Evolutionary conservation across 2,329 filamentous ascomycete species (phyloP), one percentile per base, ranked within the genome.

Genomic region (Coniosporium tulheliwenetii): DNA sequence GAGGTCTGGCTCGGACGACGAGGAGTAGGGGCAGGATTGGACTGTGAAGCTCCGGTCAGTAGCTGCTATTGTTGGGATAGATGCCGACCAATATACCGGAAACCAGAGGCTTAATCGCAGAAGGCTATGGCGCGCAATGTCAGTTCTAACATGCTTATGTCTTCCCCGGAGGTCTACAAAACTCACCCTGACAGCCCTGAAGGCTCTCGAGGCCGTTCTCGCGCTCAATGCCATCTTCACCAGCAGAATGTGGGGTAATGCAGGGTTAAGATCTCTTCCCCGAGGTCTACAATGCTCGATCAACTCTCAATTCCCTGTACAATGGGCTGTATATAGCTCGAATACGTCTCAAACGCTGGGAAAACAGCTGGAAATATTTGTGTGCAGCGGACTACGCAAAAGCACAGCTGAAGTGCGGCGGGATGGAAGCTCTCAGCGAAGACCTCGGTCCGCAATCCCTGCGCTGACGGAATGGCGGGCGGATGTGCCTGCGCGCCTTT

Each of bases 1-100:
- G 56, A 98, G 77, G 57, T 89, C 83, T 44, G 83, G 84, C 62
- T 96, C 89, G 43, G 83, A 71, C 39, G 77, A 71, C 36, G 83
- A 77, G 48, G 81, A 77, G 66, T 86, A 87, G 59, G 61, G 67
- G 54, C 81, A 71, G 38, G 43, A 37, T 10, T 61, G 59, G n/a
- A 59, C 60, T 62, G 47, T 14, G 32, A n/a, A 30, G 19, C 4
- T 26, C 19, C 5, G 19, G 36, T 36, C 15, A 31, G 5, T 43
- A 26, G 37, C 15, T 30, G 41, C 31, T 15, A 31, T 31, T 40
- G 34, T 37, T 5, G 14, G 36, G 14, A 30, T 35, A 15, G 26
- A 42, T 37, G 44, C 12, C 49, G 52, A 55, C 53, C 43, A 52
- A 41, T 55, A 50, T 58, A 62, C 59, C 54, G 43, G 57, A 55